Evolutionary conservation across 2,329 filamentous ascomycete genomes (phyloP).

Genomic region (Scedosporium dehoogii): DNA sequence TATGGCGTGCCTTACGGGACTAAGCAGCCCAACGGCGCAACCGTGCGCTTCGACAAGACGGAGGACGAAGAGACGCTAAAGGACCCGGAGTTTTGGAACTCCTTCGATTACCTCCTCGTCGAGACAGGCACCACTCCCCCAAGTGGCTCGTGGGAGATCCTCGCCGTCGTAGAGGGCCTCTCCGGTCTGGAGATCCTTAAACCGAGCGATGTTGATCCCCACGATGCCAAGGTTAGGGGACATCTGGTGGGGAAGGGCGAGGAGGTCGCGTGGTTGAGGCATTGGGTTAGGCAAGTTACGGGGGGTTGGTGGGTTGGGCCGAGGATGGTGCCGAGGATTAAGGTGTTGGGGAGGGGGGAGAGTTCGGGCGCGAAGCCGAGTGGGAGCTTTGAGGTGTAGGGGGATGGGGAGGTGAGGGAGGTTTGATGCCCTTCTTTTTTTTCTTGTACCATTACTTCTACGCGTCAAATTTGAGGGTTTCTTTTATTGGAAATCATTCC

Average conservation of each 20-base stretch:
- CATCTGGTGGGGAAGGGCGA: slow-evolving; percentile 36
- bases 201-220: slow-evolving; percentile 26
- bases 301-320: slow-evolving; percentile 58
- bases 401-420: background rate
- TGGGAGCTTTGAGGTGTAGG: background rate
- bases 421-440: too few relatives aligned
- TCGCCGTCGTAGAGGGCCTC: slow-evolving; percentile 48
- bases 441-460: too few relatives aligned
- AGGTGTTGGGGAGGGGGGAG: slow-evolving; percentile 32
- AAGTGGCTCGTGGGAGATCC: slow-evolving; percentile 41
- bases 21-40: slow-evolving; percentile 14
- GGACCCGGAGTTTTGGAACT: slow-evolving; percentile 47
- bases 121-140: slow-evolving; percentile 39
- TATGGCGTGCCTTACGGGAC: slow-evolving; percentile 19
- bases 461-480: too few relatives aligned
- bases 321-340: slow-evolving; percentile 45
- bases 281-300: slow-evolving; percentile 32
- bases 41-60: slow-evolving; percentile 49
- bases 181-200: slow-evolving; percentile 47
- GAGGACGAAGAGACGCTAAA: slow-evolving; percentile 38
- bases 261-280: slow-evolving; percentile 26
- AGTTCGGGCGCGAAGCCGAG: slow-evolving; percentile 3
- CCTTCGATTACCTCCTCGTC: slow-evolving; percentile 52
- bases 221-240: background rate
- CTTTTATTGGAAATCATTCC: too few relatives aligned